A percentile compares a stretch with the other conserved stretches of the same genome.
These are phyloP conservation scores for Penicillium capsulatum DNA, from an alignment of 2,329 filamentous ascomycete species.

Conservation along the genomic window DNA sequence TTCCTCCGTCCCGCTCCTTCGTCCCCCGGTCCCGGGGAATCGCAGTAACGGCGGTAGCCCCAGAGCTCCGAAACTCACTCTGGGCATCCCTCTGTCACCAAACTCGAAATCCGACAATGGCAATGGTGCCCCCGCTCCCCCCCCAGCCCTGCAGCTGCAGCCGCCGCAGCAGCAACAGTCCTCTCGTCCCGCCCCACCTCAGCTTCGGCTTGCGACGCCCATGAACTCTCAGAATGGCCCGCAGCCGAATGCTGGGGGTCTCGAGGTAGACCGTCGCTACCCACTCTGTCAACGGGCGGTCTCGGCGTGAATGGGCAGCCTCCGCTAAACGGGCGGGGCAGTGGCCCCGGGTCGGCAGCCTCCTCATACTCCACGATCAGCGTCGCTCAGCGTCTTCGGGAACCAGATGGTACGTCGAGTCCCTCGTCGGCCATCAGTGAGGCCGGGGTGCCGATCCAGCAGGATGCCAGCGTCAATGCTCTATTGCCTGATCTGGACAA, in stretches of 20 bases:
- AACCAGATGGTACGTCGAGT: slow-evolving; percentile 66
- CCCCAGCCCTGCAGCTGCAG: slow-evolving; percentile 30
- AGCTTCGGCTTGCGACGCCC: slow-evolving; percentile 79
- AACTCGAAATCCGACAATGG: slow-evolving; percentile 68
- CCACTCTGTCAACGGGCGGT: slow-evolving; percentile 62
- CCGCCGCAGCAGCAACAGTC: slow-evolving; percentile 56
- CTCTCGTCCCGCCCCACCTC: slow-evolving; percentile 65
- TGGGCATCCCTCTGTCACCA: slow-evolving; percentile 85
- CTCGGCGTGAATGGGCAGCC: slow-evolving; percentile 78
- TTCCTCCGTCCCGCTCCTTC: slow-evolving; percentile 68
- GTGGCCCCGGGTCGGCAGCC: slow-evolving; percentile 77
- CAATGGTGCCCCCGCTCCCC: slow-evolving; percentile 40
- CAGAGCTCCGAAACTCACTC: slow-evolving; percentile 71
- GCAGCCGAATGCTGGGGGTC: slow-evolving; percentile 52
- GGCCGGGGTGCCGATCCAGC: slow-evolving; percentile 70
- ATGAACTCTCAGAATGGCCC: slow-evolving; percentile 72
- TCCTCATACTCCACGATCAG: slow-evolving; percentile 82
- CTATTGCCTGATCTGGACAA: slow-evolving; percentile 74
- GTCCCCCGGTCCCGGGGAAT: slow-evolving; percentile 72
- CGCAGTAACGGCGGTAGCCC: slow-evolving; percentile 58
- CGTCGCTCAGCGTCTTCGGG: slow-evolving; percentile 67
- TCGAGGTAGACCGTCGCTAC: slow-evolving; percentile 51
- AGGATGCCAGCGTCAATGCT: slow-evolving; percentile 74
- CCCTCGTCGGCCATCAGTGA: slow-evolving; percentile 85
- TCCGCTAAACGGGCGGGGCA: slow-evolving; percentile 69